Base-by-base conservation (phyloP, 2,329 filamentous ascomycete genomes). In the Westerdykella ornata region DNA sequence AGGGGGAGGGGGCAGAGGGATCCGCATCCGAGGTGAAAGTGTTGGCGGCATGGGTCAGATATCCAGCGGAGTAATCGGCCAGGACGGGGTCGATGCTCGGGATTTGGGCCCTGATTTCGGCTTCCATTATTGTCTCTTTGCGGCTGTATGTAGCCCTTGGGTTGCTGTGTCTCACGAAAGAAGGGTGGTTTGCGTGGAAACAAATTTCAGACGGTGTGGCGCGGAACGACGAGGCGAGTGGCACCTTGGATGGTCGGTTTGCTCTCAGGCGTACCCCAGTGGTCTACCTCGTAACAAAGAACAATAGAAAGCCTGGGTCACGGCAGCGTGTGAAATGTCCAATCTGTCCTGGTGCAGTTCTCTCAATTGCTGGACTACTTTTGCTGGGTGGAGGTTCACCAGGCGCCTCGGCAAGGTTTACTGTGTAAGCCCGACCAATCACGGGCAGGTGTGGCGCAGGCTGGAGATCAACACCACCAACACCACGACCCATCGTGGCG, bases 41-140 rank as follows among this genome's bases (percentile, higher is more conserved):
- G 51, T 83, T 89, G 36, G 89, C 92, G 37, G 92, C 92, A 74
- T 98, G 90, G 59, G 82, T 88, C 55, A 98, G 76, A 65, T 97
- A 98, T 43, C 92, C 92, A 51, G 88, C 86, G 33, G 88, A 92
- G 69, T 95, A 96, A 69, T 94, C 86, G 37, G 88, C 89, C 53
- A 96, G 74, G 48, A 94, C 77, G 44, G 84, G 86, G 69, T 96
- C 89, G 54, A 96, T 86, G 61, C 85, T 84, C 47, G 88, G 88
- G 54, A 95, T 79, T 54, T 88, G 80, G 47, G 83, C 74, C 71
- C 84, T 84, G 63, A 95, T 88, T 71, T 94, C 86, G 59, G 85
- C 76, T 68, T 95, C 88, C 88, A 95, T 95, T 49, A 46, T 68
- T 47, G 32, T 45, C 44, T 11, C 7, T 22, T 22, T 17, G 29